A percentile compares a stretch with the other conserved stretches of the same genome.
phyloP scores from a whole-genome alignment of 2,329 filamentous ascomycete genomes.

The Teratosphaeria destructans region DNA sequence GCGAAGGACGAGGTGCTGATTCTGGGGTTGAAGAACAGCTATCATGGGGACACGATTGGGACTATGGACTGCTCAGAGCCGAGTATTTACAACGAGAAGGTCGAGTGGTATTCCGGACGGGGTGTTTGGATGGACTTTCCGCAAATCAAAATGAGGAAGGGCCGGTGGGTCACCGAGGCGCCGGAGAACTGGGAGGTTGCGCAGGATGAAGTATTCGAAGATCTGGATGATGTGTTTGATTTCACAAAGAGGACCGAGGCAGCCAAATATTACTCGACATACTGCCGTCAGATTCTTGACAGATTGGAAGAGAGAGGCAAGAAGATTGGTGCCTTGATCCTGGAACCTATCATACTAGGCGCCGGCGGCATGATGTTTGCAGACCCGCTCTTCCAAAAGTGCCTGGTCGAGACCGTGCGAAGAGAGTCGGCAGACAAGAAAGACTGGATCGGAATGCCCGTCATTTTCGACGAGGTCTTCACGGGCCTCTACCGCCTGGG shows the following conservation, averaged over 20 bases:
- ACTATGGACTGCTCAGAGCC: slow-evolving; percentile 81
- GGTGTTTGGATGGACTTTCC: slow-evolving; percentile 77
- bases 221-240: slow-evolving; percentile 51
- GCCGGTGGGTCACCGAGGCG: slow-evolving; percentile 54
- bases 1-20: slow-evolving; percentile 45
- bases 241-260: slow-evolving; percentile 26
- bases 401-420: slow-evolving; percentile 58
- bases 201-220: slow-evolving; percentile 31
- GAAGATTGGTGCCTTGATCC: slow-evolving; percentile 66
- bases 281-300: slow-evolving; percentile 38
- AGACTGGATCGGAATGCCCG: slow-evolving; percentile 62
- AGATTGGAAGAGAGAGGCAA: slow-evolving; percentile 42
- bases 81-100: slow-evolving; percentile 66
- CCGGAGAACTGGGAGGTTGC: slow-evolving; percentile 38
- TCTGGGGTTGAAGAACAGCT: slow-evolving; percentile 66
- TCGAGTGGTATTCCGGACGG: slow-evolving; percentile 74
- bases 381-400: slow-evolving; percentile 72
- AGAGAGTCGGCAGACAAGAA: slow-evolving; percentile 9
- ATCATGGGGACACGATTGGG: slow-evolving; percentile 81
- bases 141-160: slow-evolving; percentile 54
- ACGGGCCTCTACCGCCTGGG: slow-evolving; percentile 77
- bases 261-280: slow-evolving; percentile 12
- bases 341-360: slow-evolving; percentile 72
- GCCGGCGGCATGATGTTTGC: slow-evolving; percentile 77
- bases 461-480: slow-evolving; percentile 82